Base-by-base conservation (phyloP, 73 alveolate species). In the Uronychia setigera region DNA sequence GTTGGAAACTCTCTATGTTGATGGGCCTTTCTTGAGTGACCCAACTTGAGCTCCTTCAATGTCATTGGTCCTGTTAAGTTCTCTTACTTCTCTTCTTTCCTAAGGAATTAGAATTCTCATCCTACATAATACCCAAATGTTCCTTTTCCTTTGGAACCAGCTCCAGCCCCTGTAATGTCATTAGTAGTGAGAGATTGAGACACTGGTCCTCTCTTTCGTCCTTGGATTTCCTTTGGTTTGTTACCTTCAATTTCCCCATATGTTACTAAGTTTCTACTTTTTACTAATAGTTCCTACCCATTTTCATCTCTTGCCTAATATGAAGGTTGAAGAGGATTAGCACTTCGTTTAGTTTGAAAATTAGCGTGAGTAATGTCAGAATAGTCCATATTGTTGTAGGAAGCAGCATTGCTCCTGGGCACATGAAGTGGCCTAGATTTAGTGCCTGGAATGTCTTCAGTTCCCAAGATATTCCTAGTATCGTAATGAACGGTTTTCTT, bases 301-400 rank as follows among this genome's bases (percentile, higher is more conserved):
- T 94, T 78, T 13, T 91, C 96, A 58, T 91, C 93, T 32, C 87
- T 67, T 31, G 85, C 87, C 19, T 35, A 57, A 89, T 98, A 98
- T 19, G 92, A 74, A 67, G 99, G 99, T n/a, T 93, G 90, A 35
- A 98, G 95, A 1, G 99, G 99, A 93, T 98, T 98, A 1, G 99
- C 91, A n/a, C 76, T 81, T 60, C 99, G 84, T 29, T 82, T 88
- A 34, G 96, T 86, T 79, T 80, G 84, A 33, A 85, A 88, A 74
- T 91, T 88, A 28, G 91, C 92, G 32, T 92, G 78, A 1, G 96
- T 86, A 76, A 90, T 86, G 77, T 95, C 97, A 0, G 93, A 80
- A 76, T 92, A 88, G 59, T 92, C 95, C 1, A 82, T 58, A 35
- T 75, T 82, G 78, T 57, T 33, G 74, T 67, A 82, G 32, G 29